phyloP scores from a whole-genome alignment of 163 green algal species.

The Scenedesmus sp. region DNA sequence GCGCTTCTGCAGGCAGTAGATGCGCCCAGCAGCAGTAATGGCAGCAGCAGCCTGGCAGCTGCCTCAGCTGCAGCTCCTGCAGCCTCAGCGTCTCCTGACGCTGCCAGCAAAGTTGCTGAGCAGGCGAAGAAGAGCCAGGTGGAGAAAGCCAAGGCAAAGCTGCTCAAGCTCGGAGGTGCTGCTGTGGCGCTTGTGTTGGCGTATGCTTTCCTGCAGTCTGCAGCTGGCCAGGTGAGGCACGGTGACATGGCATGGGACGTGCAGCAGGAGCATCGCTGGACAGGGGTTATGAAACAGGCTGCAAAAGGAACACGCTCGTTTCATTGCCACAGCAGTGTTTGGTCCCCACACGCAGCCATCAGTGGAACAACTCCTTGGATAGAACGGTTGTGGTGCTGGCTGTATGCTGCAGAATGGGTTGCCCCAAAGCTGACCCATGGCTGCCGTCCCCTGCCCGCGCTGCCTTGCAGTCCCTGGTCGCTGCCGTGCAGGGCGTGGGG shows the following conservation, averaged over 20 bases:
- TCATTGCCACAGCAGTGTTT: too few relatives aligned
- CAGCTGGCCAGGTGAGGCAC: slow-evolving; percentile 27
- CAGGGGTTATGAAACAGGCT: too few relatives aligned
- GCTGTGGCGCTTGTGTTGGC: slow-evolving; percentile 4
- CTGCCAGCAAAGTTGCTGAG: neutral
- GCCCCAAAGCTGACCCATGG: too few relatives aligned
- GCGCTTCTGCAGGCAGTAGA: neutral
- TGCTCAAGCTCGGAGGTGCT: neutral
- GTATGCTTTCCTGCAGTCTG: slow-evolving; percentile 49
- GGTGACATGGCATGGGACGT: neutral
- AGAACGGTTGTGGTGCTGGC: too few relatives aligned
- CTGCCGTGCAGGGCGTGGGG: slow-evolving; percentile 31
- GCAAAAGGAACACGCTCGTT: too few relatives aligned
- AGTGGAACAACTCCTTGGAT: too few relatives aligned
- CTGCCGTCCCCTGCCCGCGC: neutral
- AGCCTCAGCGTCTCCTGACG: neutral
- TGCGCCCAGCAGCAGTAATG: neutral
- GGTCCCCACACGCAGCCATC: too few relatives aligned
- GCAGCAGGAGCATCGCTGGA: neutral
- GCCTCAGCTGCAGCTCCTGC: slow-evolving; percentile 41
- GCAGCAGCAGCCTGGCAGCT: neutral
- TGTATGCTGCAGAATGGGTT: too few relatives aligned
- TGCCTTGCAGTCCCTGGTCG: slow-evolving; percentile 24
- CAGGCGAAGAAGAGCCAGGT: slow-evolving; percentile 23
- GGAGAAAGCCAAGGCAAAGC: neutral